Percentiles rank a stretch among this genome's conserved stretches.
phyloP scores from a whole-genome alignment of 163 green algal genomes.

The Scenedesmus sp. region DNA sequence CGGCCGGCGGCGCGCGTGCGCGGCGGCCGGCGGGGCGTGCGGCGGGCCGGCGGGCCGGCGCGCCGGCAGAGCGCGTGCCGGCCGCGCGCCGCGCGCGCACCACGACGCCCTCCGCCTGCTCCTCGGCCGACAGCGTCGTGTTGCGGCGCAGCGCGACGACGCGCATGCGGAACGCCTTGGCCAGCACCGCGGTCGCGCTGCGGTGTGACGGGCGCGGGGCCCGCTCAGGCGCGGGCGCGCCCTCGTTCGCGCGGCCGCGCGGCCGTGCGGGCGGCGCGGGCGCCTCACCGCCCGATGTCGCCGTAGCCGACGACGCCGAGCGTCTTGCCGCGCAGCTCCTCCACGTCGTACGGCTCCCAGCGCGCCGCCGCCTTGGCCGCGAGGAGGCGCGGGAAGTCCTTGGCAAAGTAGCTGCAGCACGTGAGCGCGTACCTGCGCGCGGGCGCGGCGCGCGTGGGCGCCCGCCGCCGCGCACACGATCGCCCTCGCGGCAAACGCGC shows the following conservation, averaged over 20 bases:
- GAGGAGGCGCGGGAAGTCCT: conserved; percentile 69
- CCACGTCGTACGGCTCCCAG: conserved; percentile 78
- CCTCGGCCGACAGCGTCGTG: conserved; percentile 59
- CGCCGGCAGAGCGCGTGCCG: background rate
- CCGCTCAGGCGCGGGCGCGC: too few species aligned
- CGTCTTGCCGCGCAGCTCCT: conserved; percentile 84
- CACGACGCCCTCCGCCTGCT: conserved; percentile 62
- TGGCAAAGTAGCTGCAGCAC: conserved; percentile 81
- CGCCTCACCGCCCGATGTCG: conserved; percentile 75
- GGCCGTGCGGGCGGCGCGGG: conserved; percentile 64
- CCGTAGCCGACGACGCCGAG: conserved; percentile 84
- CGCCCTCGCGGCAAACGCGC: conserved; percentile 36
- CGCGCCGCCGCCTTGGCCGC: conserved; percentile 39
- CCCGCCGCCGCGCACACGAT: too few species aligned
- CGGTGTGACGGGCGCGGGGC: too few species aligned
- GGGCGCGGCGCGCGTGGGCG: too few species aligned
- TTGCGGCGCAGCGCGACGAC: conserved; percentile 74
- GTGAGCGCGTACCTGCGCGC: conserved; percentile 78
- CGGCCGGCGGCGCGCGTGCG: background rate
- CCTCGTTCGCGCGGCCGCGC: conserved; percentile 69
- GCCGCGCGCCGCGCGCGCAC: conserved; percentile 38
- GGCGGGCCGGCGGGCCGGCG: too few species aligned
- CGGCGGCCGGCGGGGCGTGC: background rate
- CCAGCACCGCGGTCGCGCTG: conserved; percentile 67
- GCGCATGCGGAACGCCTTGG: conserved; percentile 72